A percentile compares a stretch with the other conserved stretches of the same genome.
These are phyloP conservation scores for Backusella circina DNA, from an alignment of 192 early-diverging fungal genomes.

Conservation along the genomic window DNA sequence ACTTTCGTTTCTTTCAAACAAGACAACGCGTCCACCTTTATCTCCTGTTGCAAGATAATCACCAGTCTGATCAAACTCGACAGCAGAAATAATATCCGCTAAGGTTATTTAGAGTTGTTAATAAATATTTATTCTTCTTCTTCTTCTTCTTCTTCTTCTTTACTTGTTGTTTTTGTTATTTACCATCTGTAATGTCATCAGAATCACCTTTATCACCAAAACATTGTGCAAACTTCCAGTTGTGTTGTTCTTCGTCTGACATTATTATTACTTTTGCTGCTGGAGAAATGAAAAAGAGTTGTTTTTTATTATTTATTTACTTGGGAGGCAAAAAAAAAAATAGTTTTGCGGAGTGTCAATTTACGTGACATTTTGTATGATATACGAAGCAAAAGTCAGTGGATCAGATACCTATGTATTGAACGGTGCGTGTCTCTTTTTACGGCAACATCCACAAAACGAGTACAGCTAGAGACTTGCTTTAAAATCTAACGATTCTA, in stretches of 20 bases:
- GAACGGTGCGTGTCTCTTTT: too few relatives aligned
- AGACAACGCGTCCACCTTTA: conserved; percentile 85
- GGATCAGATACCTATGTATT: too few relatives aligned
- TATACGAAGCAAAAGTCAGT: too few relatives aligned
- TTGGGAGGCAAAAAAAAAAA: background rate
- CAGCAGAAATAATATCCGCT: conserved; percentile 99
- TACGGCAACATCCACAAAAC: too few relatives aligned
- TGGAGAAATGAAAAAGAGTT: background rate
- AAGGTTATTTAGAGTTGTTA: background rate
- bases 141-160: too few relatives aligned
- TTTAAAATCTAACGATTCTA: too few relatives aligned
- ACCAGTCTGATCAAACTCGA: conserved; percentile 97
- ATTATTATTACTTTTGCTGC: background rate
- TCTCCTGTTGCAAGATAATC: conserved; percentile 97
- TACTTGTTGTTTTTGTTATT: background rate
- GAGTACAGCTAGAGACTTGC: too few relatives aligned
- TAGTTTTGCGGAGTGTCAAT: too few relatives aligned
- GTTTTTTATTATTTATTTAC: background rate
- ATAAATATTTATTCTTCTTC: background rate
- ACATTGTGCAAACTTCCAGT: conserved; percentile 97
- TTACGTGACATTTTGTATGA: too few relatives aligned
- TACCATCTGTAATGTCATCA: conserved; percentile 99
- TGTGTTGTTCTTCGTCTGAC: conserved; percentile 28
- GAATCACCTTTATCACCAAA: conserved; percentile 99
- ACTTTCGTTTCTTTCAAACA: conserved; percentile 85